These are phyloP conservation scores for Ceratobasidium sp. DNA, from an alignment of 1,284 basidiomycete species.

Conservation along the genomic window DNA sequence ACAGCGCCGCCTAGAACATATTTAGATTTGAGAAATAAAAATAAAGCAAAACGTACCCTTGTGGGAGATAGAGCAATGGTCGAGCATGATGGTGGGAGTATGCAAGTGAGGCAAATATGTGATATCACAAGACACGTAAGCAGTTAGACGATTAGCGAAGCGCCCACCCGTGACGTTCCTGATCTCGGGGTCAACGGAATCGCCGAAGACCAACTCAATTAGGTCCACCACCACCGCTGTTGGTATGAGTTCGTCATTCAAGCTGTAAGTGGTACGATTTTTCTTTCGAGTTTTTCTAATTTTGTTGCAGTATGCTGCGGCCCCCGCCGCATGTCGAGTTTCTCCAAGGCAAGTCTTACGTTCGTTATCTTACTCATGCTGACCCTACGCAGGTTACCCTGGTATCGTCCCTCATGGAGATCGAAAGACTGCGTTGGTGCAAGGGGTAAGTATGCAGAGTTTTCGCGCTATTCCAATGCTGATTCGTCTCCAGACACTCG, in stretches of 20 bases:
- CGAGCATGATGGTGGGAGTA: conserved; percentile 72
- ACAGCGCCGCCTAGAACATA: conserved; percentile 82
- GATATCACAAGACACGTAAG: conserved; percentile 5
- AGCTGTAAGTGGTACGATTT: conserved; percentile 22
- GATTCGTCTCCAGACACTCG: conserved; percentile 58
- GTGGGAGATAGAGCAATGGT: conserved; percentile 91
- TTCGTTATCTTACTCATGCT: conserved; percentile 40
- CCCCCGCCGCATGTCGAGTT: conserved; percentile 88
- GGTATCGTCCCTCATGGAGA: conserved; percentile 82
- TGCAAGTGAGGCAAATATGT: background rate
- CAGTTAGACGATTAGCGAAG: background rate
- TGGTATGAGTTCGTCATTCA: conserved; percentile 43
- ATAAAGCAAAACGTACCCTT: conserved; percentile 69
- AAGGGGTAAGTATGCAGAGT: conserved; percentile 71
- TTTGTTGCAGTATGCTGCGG: conserved; percentile 71
- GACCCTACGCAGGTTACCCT: conserved; percentile 72
- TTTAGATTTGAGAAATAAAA: background rate
- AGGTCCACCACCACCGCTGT: conserved; percentile 14
- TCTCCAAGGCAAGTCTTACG: conserved; percentile 71
- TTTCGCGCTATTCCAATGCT: conserved; percentile 10
- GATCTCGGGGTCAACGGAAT: conserved; percentile 11
- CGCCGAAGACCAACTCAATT: conserved; percentile 53
- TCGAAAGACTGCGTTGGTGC: conserved; percentile 81
- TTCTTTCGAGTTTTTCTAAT: background rate
- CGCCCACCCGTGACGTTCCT: conserved; percentile 3